phyloP scores from a whole-genome alignment of 192 early-diverging fungal species.

The Mortierella claussenii region DNA sequence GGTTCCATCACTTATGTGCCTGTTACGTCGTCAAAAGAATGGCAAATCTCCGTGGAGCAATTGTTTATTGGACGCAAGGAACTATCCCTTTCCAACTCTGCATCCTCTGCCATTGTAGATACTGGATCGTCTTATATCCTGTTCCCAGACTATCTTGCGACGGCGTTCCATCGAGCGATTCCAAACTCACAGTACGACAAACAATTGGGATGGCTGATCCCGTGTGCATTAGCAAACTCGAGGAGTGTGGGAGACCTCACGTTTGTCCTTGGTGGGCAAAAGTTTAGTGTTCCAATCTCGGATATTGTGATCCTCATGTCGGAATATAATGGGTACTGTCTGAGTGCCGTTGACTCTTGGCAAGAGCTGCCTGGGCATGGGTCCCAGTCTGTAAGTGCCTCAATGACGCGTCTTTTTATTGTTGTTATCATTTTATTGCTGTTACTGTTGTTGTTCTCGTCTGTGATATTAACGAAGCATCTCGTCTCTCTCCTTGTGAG shows the following conservation, averaged over 20 bases:
- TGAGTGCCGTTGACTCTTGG: slow-evolving; percentile 48
- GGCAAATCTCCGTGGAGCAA: slow-evolving; percentile 62
- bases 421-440: neutral
- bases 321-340: slow-evolving; percentile 42
- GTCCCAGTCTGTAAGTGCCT: slow-evolving; percentile 37
- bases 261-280: slow-evolving; percentile 27
- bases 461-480: neutral
- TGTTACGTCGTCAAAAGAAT: slow-evolving; percentile 64
- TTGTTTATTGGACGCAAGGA: slow-evolving; percentile 45
- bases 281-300: slow-evolving; percentile 40
- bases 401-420: neutral
- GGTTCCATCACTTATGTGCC: slow-evolving; percentile 58
- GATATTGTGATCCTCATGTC: slow-evolving; percentile 48
- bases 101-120: slow-evolving; percentile 63
- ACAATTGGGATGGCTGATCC: slow-evolving; percentile 40
- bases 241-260: slow-evolving; percentile 30
- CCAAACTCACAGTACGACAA: slow-evolving; percentile 39
- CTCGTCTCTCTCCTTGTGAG: neutral
- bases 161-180: slow-evolving; percentile 41
- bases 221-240: slow-evolving; percentile 34
- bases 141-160: slow-evolving; percentile 46
- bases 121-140: slow-evolving; percentile 69
- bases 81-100: slow-evolving; percentile 30
- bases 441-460: neutral
- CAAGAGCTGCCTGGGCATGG: slow-evolving; percentile 37